phyloP scores from a whole-genome alignment of 2,329 filamentous ascomycete species.

The Penicillium sp. region DNA sequence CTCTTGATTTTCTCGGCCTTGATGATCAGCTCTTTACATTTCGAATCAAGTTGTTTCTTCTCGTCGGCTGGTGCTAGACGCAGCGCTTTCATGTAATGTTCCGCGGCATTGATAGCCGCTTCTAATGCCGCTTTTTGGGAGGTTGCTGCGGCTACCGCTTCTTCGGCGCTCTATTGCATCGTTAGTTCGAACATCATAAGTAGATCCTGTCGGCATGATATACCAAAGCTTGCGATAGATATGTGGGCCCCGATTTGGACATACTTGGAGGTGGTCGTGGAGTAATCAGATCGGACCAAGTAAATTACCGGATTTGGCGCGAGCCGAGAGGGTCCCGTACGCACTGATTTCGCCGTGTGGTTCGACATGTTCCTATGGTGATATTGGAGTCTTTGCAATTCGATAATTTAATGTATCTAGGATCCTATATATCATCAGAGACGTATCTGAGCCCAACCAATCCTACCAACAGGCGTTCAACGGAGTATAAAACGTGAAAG shows the following conservation, averaged over 20 bases:
- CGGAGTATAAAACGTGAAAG: neutral
- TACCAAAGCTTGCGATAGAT: constrained; percentile 37
- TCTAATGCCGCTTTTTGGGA: constrained; percentile 68
- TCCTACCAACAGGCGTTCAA: neutral
- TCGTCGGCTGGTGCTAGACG: constrained; percentile 62
- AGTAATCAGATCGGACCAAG: constrained; percentile 9
- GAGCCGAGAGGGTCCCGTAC: constrained; percentile 7
- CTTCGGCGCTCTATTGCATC: constrained; percentile 54
- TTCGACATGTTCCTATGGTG: neutral
- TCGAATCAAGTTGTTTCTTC: constrained; percentile 65
- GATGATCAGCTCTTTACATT: constrained; percentile 69
- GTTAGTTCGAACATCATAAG: constrained; percentile 23
- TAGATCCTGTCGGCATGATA: neutral
- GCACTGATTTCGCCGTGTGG: neutral
- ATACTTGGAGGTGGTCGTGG: constrained; percentile 23
- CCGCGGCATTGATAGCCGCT: constrained; percentile 74
- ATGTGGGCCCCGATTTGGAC: constrained; percentile 29
- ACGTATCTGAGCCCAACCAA: neutral
- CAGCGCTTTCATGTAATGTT: constrained; percentile 78
- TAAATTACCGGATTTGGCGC: constrained; percentile 11
- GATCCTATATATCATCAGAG: neutral
- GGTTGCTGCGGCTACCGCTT: constrained; percentile 50
- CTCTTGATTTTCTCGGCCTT: constrained; percentile 75
- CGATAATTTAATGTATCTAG: neutral
- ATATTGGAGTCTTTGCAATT: neutral